These are phyloP conservation scores for Fusarium dimerum DNA, from an alignment of 2,329 filamentous ascomycete genomes.

Conservation along the genomic window DNA sequence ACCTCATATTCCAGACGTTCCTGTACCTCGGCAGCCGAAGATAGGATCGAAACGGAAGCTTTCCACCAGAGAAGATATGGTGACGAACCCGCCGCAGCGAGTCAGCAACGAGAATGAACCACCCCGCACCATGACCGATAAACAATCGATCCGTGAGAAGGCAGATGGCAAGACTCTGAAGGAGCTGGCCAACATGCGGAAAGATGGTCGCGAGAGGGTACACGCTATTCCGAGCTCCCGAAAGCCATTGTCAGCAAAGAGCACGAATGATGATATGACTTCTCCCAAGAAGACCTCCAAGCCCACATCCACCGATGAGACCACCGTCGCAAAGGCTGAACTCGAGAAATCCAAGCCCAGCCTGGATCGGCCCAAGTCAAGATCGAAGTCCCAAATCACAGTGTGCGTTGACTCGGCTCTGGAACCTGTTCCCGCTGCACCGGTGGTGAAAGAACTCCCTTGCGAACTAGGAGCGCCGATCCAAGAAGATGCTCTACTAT, in stretches of 20 bases:
- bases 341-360: constrained; percentile 28
- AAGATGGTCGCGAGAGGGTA: constrained; percentile 40
- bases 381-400: constrained; percentile 28
- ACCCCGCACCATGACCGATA: constrained; percentile 23
- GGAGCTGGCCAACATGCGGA: constrained; percentile 44
- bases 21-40: constrained; percentile 37
- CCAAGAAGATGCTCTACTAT: constrained; percentile 43
- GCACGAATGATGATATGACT: constrained; percentile 58
- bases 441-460: constrained; percentile 13
- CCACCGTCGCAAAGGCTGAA: constrained; percentile 42
- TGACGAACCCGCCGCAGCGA: constrained; percentile 32
- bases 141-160: constrained; percentile 36
- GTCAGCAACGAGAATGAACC: constrained; percentile 32
- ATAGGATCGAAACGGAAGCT: constrained; percentile 60
- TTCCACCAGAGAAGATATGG: constrained; percentile 55
- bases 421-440: constrained; percentile 16
- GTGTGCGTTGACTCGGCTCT: constrained; percentile 21
- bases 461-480: constrained; percentile 31
- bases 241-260: constrained; percentile 58
- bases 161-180: constrained; percentile 46
- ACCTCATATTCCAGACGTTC: constrained; percentile 7
- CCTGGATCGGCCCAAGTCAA: constrained; percentile 29
- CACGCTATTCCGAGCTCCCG: constrained; percentile 36
- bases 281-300: constrained; percentile 57
- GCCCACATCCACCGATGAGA: constrained; percentile 35